Base-by-base conservation (phyloP, 129 eudicot genomes). In the Ambrosia trifida region DNA sequence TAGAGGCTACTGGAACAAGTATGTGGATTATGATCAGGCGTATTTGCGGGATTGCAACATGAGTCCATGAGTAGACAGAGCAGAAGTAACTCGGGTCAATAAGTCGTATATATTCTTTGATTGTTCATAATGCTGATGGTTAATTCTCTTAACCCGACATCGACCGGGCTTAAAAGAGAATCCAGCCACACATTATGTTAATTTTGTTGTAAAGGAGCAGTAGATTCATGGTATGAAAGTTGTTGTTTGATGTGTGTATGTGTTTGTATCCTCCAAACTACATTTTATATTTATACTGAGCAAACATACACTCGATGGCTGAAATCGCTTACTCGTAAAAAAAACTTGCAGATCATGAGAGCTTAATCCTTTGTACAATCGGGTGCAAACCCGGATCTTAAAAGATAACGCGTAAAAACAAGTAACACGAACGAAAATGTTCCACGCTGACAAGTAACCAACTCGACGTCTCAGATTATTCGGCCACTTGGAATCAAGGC, bases 21-120 rank as follows among this genome's bases (percentile, higher is more conserved):
- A 64, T 77, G 85, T 88, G 38, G 97, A 95, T 36, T 90, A 90
- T 78, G 97, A 90, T 41, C 91, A 85, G 51, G 43, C 69, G 32
- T 94, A 89, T 64, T 51, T 94, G 82, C 76, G 97, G 68, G 99
- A 95, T 46, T 95, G 99, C 82, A 95, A 95, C 76, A 77, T 95
- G 79, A 86, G 83, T 53, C 94, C 96, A 4, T 94, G 72, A 65
- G 67, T 56, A 51, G 69, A 52, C 31, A 32, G 6, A 44, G 35
- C 31, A 43, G 44, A 5, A 56, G 53, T 59, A 59, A 13, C 51
- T 5, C 18, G 20, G 72, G 45, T 35, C 62, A 65, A 38, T 51
- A 64, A 50, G 56, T 35, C 53, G 75, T 77, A 69, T 49, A 77
- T 77, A 77, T 77, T 77, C 81, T 77, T 77, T 77, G 45, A 70